Evolutionary conservation across 148 eudicot species (phyloP).

Genomic region (Simmondsia chinensis): DNA sequence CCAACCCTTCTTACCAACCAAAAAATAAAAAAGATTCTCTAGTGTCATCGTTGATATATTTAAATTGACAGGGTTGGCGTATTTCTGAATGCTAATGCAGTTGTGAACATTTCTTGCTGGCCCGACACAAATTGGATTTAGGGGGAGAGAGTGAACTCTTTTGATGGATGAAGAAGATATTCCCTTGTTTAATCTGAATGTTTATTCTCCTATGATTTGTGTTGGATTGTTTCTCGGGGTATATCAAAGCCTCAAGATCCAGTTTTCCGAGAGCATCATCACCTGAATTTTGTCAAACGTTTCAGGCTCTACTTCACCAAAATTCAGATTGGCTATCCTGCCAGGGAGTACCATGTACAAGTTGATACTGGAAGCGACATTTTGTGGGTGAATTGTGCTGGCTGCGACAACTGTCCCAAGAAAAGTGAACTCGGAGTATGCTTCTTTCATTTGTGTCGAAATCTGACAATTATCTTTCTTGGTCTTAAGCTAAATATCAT

Average conservation of each 20-base stretch:
- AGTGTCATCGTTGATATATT: no score
- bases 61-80: no score
- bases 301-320: constrained; percentile 68
- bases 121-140: no score
- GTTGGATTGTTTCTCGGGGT: not conserved
- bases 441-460: constrained; percentile 15
- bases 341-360: constrained; percentile 66
- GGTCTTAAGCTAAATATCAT: constrained; percentile 3
- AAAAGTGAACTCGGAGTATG: constrained; percentile 64
- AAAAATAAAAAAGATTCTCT: no score
- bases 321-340: constrained; percentile 62
- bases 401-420: constrained; percentile 59
- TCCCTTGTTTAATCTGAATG: no score
- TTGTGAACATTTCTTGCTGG: no score
- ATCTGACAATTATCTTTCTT: constrained; percentile 4
- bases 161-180: no score
- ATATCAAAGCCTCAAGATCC: not conserved
- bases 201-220: no score
- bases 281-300: not conserved
- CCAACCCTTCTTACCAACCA: no score
- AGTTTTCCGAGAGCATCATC: not conserved
- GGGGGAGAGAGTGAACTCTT: no score
- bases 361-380: constrained; percentile 93
- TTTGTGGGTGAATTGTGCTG: constrained; percentile 73
- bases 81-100: no score